Percentiles rank a stretch among this genome's conserved stretches.
Evolutionary conservation across 345 rosid species (phyloP).

Genomic region (Melaleuca quinquenervia): DNA sequence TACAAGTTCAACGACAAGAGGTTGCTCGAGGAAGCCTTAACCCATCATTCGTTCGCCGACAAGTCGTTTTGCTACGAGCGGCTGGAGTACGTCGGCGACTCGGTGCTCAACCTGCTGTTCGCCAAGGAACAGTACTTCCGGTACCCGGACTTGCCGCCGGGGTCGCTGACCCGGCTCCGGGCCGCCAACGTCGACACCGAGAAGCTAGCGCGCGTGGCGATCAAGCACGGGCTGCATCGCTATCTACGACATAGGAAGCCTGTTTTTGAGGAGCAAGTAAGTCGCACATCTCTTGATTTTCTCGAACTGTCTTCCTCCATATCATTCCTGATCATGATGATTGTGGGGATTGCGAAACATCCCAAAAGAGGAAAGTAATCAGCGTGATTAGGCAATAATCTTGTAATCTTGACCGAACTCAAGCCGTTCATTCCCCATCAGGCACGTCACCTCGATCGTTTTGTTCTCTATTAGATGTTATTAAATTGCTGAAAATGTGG

Average conservation of each 20-base stretch:
- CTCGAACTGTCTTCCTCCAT: too few relatives aligned
- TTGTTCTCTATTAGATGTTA: not conserved
- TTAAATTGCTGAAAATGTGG: not conserved
- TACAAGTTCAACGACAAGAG: conserved; percentile 33
- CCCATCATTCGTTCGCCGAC: conserved; percentile 18
- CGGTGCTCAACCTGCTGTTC: conserved; percentile 27
- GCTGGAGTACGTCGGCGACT: conserved; percentile 45
- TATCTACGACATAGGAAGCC: conserved; percentile 52
- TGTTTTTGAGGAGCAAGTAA: conserved; percentile 49
- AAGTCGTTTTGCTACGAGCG: conserved; percentile 25
- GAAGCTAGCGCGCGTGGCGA: conserved; percentile 55
- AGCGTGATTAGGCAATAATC: not conserved
- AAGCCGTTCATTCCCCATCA: not conserved
- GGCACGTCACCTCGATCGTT: not conserved
- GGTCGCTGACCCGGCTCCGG: conserved; percentile 49
- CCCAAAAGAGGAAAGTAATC: not conserved
- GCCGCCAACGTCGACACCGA: conserved; percentile 56
- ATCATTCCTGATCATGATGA: not conserved
- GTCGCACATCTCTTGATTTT: too few relatives aligned
- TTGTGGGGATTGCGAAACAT: not conserved
- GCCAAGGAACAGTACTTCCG: conserved; percentile 16
- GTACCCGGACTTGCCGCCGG: conserved; percentile 34
- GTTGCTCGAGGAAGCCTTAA: conserved; percentile 47
- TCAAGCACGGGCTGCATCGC: conserved; percentile 30
- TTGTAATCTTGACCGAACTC: not conserved